Percentiles rank a stretch among this genome's conserved stretches.
Evolutionary conservation across 805 yeast genomes (phyloP).

Genomic region (Cyberlindnera maritima): DNA sequence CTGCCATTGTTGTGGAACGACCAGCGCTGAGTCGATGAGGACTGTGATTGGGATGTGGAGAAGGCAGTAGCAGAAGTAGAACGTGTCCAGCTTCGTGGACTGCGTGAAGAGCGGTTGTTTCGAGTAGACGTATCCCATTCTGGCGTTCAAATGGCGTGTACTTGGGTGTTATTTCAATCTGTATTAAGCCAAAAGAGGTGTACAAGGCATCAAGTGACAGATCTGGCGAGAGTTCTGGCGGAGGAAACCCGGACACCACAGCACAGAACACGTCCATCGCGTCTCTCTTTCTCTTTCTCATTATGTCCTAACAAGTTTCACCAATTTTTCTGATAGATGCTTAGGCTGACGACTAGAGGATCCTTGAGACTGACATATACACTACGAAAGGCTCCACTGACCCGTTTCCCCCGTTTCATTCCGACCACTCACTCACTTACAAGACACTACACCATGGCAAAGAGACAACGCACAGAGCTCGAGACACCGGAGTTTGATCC

Average conservation of each 20-base stretch:
- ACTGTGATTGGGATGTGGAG: constrained; percentile 76
- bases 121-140: constrained; percentile 1
- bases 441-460: constrained; percentile 6
- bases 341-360: background rate
- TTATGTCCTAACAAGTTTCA: background rate
- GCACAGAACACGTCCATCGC: background rate
- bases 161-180: too few relatives aligned
- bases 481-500: constrained; percentile 22
- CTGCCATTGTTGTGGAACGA: constrained; percentile 53
- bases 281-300: background rate
- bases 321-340: background rate
- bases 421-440: background rate
- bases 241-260: constrained; percentile 1
- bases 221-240: background rate
- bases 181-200: too few relatives aligned
- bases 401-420: background rate
- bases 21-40: constrained; percentile 70
- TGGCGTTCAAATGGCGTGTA: background rate
- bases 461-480: constrained; percentile 14
- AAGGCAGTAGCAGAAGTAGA: constrained; percentile 51
- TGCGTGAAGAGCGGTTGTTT: constrained; percentile 18
- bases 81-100: constrained; percentile 33
- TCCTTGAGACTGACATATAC: background rate
- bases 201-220: background rate
- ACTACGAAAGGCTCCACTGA: background rate